A percentile compares a stretch with the other conserved stretches of the same genome.
These are phyloP conservation scores for Lactarius trivialis DNA, from an alignment of 768 basidiomycete genomes.

Conservation along the genomic window DNA sequence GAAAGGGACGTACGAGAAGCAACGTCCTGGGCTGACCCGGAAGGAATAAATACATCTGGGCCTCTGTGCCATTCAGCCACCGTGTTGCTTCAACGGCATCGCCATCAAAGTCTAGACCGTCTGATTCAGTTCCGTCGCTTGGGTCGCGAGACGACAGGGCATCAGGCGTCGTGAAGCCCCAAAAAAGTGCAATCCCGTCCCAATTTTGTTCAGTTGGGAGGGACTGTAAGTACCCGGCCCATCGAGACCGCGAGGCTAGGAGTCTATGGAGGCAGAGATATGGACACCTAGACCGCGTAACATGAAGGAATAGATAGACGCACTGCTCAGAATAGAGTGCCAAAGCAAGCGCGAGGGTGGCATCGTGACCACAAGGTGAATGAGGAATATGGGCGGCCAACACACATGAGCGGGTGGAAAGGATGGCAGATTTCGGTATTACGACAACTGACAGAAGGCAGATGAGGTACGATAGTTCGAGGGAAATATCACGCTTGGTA, in stretches of 20 bases:
- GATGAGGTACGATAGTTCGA: not conserved
- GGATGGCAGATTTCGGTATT: conserved; percentile 26
- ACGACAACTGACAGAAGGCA: conserved; percentile 20
- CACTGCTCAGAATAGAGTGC: conserved; percentile 26
- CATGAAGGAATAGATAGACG: conserved; percentile 7
- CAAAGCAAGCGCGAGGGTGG: conserved; percentile 26
- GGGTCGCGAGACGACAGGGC: not conserved
- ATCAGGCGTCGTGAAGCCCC: conserved; percentile 18
- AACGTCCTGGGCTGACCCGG: conserved; percentile 2
- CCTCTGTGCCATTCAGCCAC: conserved; percentile 21
- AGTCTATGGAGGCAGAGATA: conserved; percentile 14
- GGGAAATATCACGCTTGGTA: conserved; percentile 11
- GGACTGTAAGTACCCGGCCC: conserved; percentile 27
- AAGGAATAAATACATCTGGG: conserved; percentile 11
- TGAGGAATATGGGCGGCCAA: conserved; percentile 22
- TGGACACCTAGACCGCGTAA: not conserved
- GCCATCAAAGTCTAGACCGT: conserved; percentile 6
- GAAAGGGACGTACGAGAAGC: conserved; percentile 14
- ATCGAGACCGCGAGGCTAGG: conserved; percentile 22
- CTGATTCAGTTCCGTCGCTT: not conserved
- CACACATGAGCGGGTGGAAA: conserved; percentile 25
- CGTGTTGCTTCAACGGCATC: conserved; percentile 18
- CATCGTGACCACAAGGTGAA: conserved; percentile 23
- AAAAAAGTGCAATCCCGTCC: conserved; percentile 27
- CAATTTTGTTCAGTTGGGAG: conserved; percentile 21